phyloP scores from a whole-genome alignment of 2,329 filamentous ascomycete species.

The Pleochaeta shiraiana region DNA sequence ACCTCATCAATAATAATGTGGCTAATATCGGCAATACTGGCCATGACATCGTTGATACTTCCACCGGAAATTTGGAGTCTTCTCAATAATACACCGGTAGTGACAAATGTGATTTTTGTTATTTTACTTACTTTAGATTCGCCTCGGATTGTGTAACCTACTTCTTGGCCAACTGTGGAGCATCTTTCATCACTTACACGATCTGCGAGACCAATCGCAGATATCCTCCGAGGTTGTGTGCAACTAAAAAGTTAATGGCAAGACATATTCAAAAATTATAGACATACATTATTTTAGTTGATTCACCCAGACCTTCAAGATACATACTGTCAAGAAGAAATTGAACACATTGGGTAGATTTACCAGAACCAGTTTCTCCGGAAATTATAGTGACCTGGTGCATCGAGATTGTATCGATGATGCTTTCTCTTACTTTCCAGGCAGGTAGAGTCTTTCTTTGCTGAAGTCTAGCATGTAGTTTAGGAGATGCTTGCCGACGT shows the following conservation, averaged over 20 bases:
- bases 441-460: slow-evolving; percentile 60
- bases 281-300: slow-evolving; percentile 53
- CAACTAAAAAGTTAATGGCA: slow-evolving; percentile 26
- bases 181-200: slow-evolving; percentile 87
- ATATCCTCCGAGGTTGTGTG: slow-evolving; percentile 87
- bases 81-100: slow-evolving; percentile 77
- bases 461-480: slow-evolving; percentile 52
- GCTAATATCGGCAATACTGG: slow-evolving; percentile 70
- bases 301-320: slow-evolving; percentile 45
- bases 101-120: slow-evolving; percentile 90
- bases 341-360: slow-evolving; percentile 91
- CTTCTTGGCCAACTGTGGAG: slow-evolving; percentile 58
- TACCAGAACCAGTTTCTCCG: slow-evolving; percentile 90
- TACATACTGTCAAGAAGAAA: slow-evolving; percentile 90
- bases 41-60: slow-evolving; percentile 54
- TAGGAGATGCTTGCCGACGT: slow-evolving; percentile 37
- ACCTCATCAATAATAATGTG: slow-evolving; percentile 95
- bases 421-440: slow-evolving; percentile 59
- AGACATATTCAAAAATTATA: not conserved
- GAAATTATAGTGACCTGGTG: slow-evolving; percentile 92
- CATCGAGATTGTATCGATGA: slow-evolving; percentile 51
- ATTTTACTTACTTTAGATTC: slow-evolving; percentile 53
- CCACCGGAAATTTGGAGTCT: slow-evolving; percentile 81
- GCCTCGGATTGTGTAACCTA: slow-evolving; percentile 80
- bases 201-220: slow-evolving; percentile 80